phyloP scores from a whole-genome alignment of 257 asterid species.

The Fraxinus americana region DNA sequence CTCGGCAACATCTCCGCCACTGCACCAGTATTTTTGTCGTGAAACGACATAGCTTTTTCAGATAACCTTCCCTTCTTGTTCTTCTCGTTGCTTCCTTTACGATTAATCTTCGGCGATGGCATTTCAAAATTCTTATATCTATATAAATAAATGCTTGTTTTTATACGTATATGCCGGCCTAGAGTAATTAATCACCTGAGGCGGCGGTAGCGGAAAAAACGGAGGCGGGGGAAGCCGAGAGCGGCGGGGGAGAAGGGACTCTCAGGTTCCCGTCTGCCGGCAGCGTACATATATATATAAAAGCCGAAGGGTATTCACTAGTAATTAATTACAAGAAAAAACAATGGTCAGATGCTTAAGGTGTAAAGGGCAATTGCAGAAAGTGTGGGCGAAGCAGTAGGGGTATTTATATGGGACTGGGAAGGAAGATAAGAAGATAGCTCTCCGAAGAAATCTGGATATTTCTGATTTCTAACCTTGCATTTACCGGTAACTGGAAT shows the following conservation, averaged over 20 bases:
- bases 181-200: constrained; percentile 24
- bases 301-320: constrained; percentile 5
- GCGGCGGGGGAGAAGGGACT: constrained; percentile 32
- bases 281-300: constrained; percentile 40
- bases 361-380: not conserved
- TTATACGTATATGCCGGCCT: not conserved
- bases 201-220: constrained; percentile 53
- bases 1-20: constrained; percentile 41
- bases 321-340: not conserved
- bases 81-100: constrained; percentile 60
- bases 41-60: constrained; percentile 65
- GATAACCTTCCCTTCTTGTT: constrained; percentile 50
- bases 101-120: constrained; percentile 68
- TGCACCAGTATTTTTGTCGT: constrained; percentile 31
- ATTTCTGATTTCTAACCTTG: not conserved
- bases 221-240: constrained; percentile 50
- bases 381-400: not conserved
- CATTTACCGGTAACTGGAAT: not conserved
- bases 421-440: not conserved
- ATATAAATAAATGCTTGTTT: not conserved
- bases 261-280: constrained; percentile 45
- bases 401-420: constrained; percentile 17
- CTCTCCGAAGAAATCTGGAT: not conserved
- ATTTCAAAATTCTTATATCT: constrained; percentile 28
- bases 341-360: not conserved